phyloP scores from a whole-genome alignment of 148 eudicot species.

The Heliosperma pusillum region DNA sequence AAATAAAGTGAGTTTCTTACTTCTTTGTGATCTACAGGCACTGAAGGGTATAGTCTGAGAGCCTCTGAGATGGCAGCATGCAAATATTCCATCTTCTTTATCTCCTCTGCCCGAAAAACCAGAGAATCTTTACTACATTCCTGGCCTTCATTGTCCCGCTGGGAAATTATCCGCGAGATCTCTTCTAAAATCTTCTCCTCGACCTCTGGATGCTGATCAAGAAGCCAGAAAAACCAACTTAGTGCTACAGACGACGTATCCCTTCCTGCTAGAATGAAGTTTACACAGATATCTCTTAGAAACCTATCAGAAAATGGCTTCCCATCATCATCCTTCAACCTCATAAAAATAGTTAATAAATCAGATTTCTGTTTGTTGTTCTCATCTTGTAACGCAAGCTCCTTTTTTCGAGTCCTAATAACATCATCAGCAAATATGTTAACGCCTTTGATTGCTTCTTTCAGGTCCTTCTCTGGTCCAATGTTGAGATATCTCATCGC shows the following conservation, averaged over 20 bases:
- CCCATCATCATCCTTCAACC: conserved; percentile 57
- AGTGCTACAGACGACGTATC: conserved; percentile 88
- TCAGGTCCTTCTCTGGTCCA: conserved; percentile 57
- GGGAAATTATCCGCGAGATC: conserved; percentile 36
- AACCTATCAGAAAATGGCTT: conserved; percentile 57
- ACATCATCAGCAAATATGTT: conserved; percentile 66
- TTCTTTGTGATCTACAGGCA: conserved; percentile 96
- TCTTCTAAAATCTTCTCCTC: conserved; percentile 64
- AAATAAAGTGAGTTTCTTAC: conserved; percentile 32
- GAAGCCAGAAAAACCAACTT: conserved; percentile 88
- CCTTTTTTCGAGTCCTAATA: conserved; percentile 60
- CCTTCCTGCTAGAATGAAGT: conserved; percentile 81
- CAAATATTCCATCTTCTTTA: conserved; percentile 85
- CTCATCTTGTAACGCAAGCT: conserved; percentile 37
- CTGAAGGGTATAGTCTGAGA: conserved; percentile 89
- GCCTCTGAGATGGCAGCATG: conserved; percentile 95
- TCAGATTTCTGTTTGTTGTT: conserved; percentile 50
- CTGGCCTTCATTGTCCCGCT: conserved; percentile 30
- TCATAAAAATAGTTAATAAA: conserved; percentile 65
- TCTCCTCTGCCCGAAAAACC: conserved; percentile 69
- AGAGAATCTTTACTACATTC: conserved; percentile 8
- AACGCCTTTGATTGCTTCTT: conserved; percentile 49
- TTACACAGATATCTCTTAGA: conserved; percentile 75
- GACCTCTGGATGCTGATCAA: conserved; percentile 50
- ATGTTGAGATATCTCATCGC: conserved; percentile 48